phyloP scores from a whole-genome alignment of 352 stramenopile species.

The Pythium dissotocum region DNA sequence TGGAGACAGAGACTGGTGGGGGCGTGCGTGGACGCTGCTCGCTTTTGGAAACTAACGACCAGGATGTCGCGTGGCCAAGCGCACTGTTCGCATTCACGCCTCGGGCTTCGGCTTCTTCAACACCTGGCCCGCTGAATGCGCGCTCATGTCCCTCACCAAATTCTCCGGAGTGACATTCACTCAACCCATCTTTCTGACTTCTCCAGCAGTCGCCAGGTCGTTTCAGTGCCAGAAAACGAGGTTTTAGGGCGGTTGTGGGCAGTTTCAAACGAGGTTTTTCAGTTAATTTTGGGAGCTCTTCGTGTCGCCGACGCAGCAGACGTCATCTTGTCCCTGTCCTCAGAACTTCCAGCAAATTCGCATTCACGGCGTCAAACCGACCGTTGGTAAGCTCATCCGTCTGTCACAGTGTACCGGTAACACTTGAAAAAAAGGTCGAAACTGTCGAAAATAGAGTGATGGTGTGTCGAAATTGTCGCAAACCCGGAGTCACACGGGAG shows the following conservation, averaged over 20 bases:
- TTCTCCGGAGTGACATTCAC: conserved; percentile 11
- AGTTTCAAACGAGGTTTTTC: conserved; percentile 20
- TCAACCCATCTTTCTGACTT: neutral
- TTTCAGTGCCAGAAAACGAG: conserved; percentile 4
- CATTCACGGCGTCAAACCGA: conserved; percentile 20
- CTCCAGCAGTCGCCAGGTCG: neutral
- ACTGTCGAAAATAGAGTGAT: conserved; percentile 23
- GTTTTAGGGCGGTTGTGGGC: conserved; percentile 4
- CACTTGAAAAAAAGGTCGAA: conserved; percentile 15
- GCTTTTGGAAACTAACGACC: conserved; percentile 8
- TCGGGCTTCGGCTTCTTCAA: conserved; percentile 2
- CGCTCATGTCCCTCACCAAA: conserved; percentile 4
- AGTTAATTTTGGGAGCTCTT: neutral
- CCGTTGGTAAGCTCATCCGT: neutral
- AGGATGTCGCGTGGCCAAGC: neutral
- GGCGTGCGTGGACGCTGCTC: neutral
- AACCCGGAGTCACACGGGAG: conserved; percentile 15
- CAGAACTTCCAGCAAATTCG: conserved; percentile 22
- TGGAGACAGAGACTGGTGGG: neutral
- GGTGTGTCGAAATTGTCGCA: conserved; percentile 11
- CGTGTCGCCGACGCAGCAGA: neutral
- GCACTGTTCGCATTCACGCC: conserved; percentile 22
- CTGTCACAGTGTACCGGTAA: neutral
- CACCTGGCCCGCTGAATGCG: conserved; percentile 21
- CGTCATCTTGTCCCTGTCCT: conserved; percentile 9